Evolutionary conservation across 2,329 filamentous ascomycete species (phyloP).

Genomic region (Chaetomiaceae sp.): DNA sequence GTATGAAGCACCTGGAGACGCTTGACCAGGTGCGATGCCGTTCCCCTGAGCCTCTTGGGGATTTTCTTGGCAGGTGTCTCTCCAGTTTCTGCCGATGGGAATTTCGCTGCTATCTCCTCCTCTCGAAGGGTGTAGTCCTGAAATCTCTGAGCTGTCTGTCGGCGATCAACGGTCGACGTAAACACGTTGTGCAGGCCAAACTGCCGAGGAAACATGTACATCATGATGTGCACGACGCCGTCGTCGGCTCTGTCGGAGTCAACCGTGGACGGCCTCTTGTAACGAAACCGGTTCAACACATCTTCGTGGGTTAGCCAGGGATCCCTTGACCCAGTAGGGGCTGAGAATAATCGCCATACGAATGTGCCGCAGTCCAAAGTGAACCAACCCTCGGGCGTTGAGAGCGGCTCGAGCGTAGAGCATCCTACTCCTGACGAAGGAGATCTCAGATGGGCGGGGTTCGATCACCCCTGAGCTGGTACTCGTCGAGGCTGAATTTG

Average conservation of each 20-base stretch:
- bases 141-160: constrained; percentile 64
- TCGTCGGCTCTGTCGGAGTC: constrained; percentile 28
- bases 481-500: not conserved
- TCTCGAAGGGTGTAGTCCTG: constrained; percentile 85
- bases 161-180: constrained; percentile 58
- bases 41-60: constrained; percentile 65
- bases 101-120: constrained; percentile 59
- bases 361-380: constrained; percentile 72
- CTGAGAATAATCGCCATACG: constrained; percentile 54
- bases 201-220: constrained; percentile 89
- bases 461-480: constrained; percentile 7
- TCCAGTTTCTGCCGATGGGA: constrained; percentile 25
- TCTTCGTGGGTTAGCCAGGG: constrained; percentile 45
- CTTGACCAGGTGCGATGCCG: constrained; percentile 51
- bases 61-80: constrained; percentile 31
- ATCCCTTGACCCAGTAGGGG: not conserved
- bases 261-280: constrained; percentile 22
- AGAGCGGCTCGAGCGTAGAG: constrained; percentile 73
- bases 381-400: constrained; percentile 60
- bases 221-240: constrained; percentile 67
- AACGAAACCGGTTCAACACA: constrained; percentile 66
- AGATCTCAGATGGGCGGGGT: constrained; percentile 51
- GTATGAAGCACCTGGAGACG: constrained; percentile 65
- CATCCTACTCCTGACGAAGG: constrained; percentile 75
- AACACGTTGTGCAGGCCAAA: constrained; percentile 93